Percentiles rank a stretch among this genome's conserved stretches.
Conservation (phyloP, 345 rosid genomes). For the Triadica sebifera region DNA sequence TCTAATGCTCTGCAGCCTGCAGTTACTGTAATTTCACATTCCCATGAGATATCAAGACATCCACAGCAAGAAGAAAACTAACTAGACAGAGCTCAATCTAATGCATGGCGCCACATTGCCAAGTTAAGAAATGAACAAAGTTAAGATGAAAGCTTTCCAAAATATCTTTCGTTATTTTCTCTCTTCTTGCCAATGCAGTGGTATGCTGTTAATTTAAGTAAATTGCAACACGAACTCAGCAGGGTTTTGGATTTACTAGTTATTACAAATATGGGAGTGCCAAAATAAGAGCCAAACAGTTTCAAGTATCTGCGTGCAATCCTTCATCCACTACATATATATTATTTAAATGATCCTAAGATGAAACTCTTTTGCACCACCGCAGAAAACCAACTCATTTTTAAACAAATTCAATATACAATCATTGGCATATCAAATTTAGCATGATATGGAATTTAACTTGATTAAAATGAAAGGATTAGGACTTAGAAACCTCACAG, state of each 20-base stretch:
- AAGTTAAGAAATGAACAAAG: too few relatives aligned
- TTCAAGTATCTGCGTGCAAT: too few relatives aligned
- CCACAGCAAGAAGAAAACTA: background rate
- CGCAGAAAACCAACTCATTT: background rate
- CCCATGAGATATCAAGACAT: background rate
- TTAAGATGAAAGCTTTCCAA: too few relatives aligned
- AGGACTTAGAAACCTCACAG: background rate
- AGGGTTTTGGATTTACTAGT: too few relatives aligned
- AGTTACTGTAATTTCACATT: background rate
- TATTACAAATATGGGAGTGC: background rate
- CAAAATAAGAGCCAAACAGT: background rate
- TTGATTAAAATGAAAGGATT: background rate
- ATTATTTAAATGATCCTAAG: background rate
- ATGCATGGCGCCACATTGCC: background rate
- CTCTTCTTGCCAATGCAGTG: too few relatives aligned
- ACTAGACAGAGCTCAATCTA: background rate
- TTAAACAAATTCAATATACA: background rate
- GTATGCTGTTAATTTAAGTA: too few relatives aligned
- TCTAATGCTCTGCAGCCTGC: background rate
- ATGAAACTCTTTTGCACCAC: background rate
- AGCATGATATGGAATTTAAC: too few relatives aligned
- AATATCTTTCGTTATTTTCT: too few relatives aligned
- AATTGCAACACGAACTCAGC: too few relatives aligned
- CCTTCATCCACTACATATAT: too few relatives aligned
- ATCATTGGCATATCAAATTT: too few relatives aligned